Evolutionary conservation across 345 rosid species (phyloP).

Genomic region (thale cress (Arabidopsis thaliana)): TAIR10.1 NC_003076.8:15424501-15425000

Average conservation of each 20-base stretch:
- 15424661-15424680: neutral
- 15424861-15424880: conserved; percentile 90
- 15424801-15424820: neutral
- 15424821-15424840: conserved; percentile 65
- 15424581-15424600: conserved; percentile 91
- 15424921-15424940: conserved; percentile 90
- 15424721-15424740: neutral
- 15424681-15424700: too few relatives aligned
- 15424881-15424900: conserved; percentile 95
- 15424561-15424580: conserved; percentile 87
- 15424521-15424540: conserved; percentile 89
- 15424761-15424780: neutral
- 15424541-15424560: conserved; percentile 67
- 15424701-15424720: too few relatives aligned
- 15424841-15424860: conserved; percentile 91
- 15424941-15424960: conserved; percentile 77
- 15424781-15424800: neutral
- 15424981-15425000: conserved; percentile 98
- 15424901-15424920: conserved; percentile 98
- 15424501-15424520: conserved; percentile 77
- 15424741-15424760: neutral
- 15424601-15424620: conserved; percentile 95
- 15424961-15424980: conserved; percentile 79
- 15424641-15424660: too few relatives aligned
- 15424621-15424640: neutral